Evolutionary conservation across 352 stramenopile species (phyloP).

Genomic region (Globisporangium uncinulatum): DNA sequence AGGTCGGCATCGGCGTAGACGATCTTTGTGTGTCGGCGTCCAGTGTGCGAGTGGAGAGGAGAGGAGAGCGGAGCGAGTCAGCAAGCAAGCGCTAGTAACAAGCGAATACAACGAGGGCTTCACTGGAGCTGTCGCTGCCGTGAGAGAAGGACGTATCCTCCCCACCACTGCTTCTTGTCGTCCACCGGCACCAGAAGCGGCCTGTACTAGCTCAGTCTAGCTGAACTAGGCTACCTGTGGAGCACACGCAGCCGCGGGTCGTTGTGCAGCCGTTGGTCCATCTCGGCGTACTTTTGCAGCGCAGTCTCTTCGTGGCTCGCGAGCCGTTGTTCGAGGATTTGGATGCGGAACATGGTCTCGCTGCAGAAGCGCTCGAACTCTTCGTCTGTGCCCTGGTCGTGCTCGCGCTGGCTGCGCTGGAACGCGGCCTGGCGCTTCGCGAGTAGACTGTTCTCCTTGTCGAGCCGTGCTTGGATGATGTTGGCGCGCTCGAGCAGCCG

Average conservation of each 20-base stretch:
- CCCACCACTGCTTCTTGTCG: background rate
- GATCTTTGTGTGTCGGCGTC: constrained; percentile 30
- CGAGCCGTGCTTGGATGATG: constrained; percentile 92
- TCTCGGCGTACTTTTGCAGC: constrained; percentile 91
- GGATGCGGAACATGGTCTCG: constrained; percentile 95
- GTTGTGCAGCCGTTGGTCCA: constrained; percentile 89
- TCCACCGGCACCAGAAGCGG: background rate
- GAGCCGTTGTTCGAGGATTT: constrained; percentile 93
- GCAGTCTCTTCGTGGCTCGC: constrained; percentile 90
- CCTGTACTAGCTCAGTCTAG: background rate
- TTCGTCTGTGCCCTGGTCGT: constrained; percentile 89
- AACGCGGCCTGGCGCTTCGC: constrained; percentile 91
- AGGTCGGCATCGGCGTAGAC: constrained; percentile 14
- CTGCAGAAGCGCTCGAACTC: constrained; percentile 94
- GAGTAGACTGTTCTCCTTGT: constrained; percentile 90
- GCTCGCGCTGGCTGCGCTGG: constrained; percentile 88
- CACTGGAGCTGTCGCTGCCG: constrained; percentile 27
- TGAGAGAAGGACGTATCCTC: no score
- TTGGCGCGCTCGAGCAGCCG: constrained; percentile 90
- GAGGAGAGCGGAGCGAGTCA: background rate
- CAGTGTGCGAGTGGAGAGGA: background rate
- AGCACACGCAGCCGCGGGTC: constrained; percentile 79
- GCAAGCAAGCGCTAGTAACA: constrained; percentile 27
- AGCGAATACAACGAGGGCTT: constrained; percentile 76
- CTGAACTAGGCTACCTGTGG: constrained; percentile 33